Evolutionary conservation across 495 filamentous ascomycete genomes (phyloP).

Genomic region (Aspergillus bridgeri): DNA sequence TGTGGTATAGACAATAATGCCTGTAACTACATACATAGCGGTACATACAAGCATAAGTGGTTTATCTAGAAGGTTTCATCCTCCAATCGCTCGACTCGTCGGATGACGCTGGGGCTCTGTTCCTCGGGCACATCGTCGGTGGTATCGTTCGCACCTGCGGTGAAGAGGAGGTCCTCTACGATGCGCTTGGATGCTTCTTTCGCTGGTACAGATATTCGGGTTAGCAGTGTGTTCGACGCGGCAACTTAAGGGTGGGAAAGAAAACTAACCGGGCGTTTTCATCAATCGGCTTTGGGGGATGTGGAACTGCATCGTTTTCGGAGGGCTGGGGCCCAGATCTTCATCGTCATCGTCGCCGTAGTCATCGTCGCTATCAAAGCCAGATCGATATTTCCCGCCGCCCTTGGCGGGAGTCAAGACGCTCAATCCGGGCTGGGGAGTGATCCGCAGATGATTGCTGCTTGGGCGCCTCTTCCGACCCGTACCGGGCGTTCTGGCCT

Average conservation of each 20-base stretch:
- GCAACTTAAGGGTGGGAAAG: background rate
- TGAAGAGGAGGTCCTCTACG: slow-evolving; percentile 83
- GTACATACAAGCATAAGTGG: background rate
- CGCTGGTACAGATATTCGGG: slow-evolving; percentile 43
- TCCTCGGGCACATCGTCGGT: slow-evolving; percentile 48
- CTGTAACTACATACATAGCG: background rate
- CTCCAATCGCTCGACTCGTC: slow-evolving; percentile 59
- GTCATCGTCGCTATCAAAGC: slow-evolving; percentile 62
- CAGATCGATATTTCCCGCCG: slow-evolving; percentile 23
- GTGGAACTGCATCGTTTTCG: slow-evolving; percentile 96
- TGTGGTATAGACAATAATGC: background rate
- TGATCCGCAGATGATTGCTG: slow-evolving; percentile 29
- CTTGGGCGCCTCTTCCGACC: slow-evolving; percentile 33
- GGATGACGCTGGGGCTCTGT: slow-evolving; percentile 73
- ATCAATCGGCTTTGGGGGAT: slow-evolving; percentile 81
- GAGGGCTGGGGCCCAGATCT: slow-evolving; percentile 66
- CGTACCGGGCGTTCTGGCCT: slow-evolving; percentile 34
- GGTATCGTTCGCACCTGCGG: slow-evolving; percentile 58
- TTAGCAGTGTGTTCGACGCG: background rate
- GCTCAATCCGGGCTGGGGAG: slow-evolving; percentile 70
- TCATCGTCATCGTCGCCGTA: slow-evolving; percentile 57
- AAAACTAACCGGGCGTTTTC: slow-evolving; percentile 78
- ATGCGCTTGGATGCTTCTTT: slow-evolving; percentile 89
- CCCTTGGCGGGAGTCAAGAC: slow-evolving; percentile 65
- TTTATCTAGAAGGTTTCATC: slow-evolving; percentile 66